Conservation (phyloP, 805 yeast species). For the Ogataea siamensis region DNA sequence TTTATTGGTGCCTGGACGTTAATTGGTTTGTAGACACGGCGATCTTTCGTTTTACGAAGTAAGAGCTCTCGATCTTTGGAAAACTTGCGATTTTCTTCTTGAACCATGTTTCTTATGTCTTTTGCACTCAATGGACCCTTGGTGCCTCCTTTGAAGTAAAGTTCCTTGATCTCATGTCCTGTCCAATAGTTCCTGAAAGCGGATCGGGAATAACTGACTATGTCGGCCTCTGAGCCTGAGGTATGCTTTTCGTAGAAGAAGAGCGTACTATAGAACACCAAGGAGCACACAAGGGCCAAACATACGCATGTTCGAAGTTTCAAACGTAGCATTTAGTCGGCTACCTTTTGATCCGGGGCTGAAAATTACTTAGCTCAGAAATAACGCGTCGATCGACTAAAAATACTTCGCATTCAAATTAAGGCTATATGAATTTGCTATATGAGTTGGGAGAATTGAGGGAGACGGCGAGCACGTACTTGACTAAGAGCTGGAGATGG, state of each 20-base stretch:
- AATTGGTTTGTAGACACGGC: constrained; percentile 7
- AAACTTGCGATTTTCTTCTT: constrained; percentile 15
- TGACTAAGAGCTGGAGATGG: neutral
- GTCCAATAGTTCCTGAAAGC: constrained; percentile 7
- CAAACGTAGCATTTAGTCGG: neutral
- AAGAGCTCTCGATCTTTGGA: constrained; percentile 11
- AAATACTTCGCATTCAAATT: neutral
- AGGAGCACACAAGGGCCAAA: constrained; percentile 1
- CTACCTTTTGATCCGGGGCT: constrained; percentile 6
- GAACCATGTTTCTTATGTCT: constrained; percentile 17
- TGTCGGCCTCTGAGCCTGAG: constrained; percentile 10
- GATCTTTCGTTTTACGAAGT: constrained; percentile 1
- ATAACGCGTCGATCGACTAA: constrained; percentile 11
- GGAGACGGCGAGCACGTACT: neutral
- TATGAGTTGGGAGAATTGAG: neutral
- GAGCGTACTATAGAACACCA: constrained; percentile 5
- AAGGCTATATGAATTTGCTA: neutral
- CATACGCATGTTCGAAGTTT: constrained; percentile 2
- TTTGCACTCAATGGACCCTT: constrained; percentile 16
- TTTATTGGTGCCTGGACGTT: constrained; percentile 9
- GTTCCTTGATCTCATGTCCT: constrained; percentile 9
- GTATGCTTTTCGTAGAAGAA: constrained; percentile 8
- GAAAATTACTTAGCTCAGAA: constrained; percentile 1
- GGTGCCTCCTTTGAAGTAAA: constrained; percentile 12
- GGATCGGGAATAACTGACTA: constrained; percentile 7